Base-by-base conservation (phyloP, 2,329 filamentous ascomycete species). In the Zasmidium angulare region DNA sequence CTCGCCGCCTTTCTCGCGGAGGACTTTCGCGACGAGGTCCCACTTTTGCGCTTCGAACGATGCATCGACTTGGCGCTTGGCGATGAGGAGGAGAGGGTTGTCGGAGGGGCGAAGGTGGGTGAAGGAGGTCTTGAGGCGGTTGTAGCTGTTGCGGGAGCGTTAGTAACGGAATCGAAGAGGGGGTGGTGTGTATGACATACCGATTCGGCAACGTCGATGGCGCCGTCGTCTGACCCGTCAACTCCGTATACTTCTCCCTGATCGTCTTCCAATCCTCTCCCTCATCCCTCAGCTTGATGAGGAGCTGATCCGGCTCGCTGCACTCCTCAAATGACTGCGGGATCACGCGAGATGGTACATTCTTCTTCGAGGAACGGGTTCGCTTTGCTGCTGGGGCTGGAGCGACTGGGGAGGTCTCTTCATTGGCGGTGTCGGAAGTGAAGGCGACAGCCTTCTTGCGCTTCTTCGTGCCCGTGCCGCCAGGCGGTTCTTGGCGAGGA, bases 21-120 rank as follows among this genome's bases (percentile, higher is more conserved):
- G 67, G 7, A 65, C 60, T 12, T 72, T 66, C 0, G 74, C 67
- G 36, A 79, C 74, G 36, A 71, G 61, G 9, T 63, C 59, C 77
- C 77, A 79, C 58, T 78, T 78, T 43, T 74, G 71, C 22, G 55
- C 60, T 53, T 76, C 73, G 53, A 77, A 76, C 46, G 71, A 71
- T 3, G 71, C 70, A 56, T 79, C 77, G 21, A 78, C 64, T 12
- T 76, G 71, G 47, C 70, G 71, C 60, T 78, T 79, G 21, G 68
- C 64, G 43, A 72, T 61, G 2, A 78, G 53, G 21, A 79, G 59
- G 9, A 59, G 67, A 14, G 57, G 24, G 22, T 51, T 46, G 66
- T 78, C 74, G 36, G 74, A 74, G 19, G 68, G 64, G 20, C 63
- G 67, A 56, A 78, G 69, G 17, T 69, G 64, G 11, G 68, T 69